Conservation (phyloP, 139 green algal genomes). For the Closterium sp. region DNA sequence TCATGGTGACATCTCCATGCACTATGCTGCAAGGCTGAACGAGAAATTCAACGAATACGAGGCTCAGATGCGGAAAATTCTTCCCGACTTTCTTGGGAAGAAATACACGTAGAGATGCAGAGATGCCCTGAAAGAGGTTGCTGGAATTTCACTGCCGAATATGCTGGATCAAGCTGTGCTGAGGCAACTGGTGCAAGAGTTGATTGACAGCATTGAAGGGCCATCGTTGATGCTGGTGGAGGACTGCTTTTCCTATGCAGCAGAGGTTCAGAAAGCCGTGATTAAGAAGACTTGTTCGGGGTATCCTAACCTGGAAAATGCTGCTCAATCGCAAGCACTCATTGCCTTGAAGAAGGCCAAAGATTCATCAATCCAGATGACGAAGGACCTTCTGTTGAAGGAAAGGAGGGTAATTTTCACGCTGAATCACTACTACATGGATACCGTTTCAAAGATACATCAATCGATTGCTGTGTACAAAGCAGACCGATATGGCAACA, state of each 20-base stretch:
- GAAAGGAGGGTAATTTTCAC: conserved; percentile 20
- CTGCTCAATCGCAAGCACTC: not conserved
- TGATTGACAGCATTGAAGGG: conserved; percentile 3
- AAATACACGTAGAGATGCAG: conserved; percentile 5
- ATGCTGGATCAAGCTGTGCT: conserved; percentile 14
- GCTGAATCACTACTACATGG: conserved; percentile 31
- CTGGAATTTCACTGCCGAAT: conserved; percentile 32
- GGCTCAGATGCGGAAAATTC: not conserved
- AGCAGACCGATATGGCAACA: not conserved
- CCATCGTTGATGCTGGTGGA: not conserved
- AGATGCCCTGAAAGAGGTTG: conserved; percentile 17
- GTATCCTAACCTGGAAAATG: conserved; percentile 26
- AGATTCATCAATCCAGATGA: not conserved
- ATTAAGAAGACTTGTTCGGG: not conserved
- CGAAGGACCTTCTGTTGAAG: conserved; percentile 14
- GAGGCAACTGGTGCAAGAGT: not conserved
- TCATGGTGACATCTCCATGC: conserved; percentile 6
- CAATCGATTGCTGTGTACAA: not conserved
- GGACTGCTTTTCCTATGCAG: conserved; percentile 22
- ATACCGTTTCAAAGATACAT: conserved; percentile 31
- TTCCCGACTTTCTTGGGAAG: conserved; percentile 8
- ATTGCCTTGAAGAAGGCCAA: conserved; percentile 2
- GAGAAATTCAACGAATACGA: conserved; percentile 13
- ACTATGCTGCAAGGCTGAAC: conserved; percentile 22
- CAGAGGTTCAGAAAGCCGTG: not conserved